Evolutionary conservation across 139 green algal genomes (phyloP).

Genomic region (Desmodesmus armatus): DNA sequence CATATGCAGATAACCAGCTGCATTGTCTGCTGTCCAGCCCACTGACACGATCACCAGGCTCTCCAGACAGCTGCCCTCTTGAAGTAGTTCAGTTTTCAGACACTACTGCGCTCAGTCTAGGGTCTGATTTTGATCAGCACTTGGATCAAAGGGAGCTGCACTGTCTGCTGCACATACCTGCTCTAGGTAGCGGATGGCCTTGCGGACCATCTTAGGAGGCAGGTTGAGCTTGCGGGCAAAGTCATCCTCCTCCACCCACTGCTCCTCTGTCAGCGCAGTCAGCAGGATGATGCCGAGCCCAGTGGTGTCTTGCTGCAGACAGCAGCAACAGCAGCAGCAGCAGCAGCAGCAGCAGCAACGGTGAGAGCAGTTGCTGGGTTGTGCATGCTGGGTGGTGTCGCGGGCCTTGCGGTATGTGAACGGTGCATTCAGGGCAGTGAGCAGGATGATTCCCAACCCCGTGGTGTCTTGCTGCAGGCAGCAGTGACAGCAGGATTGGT

Average conservation of each 20-base stretch:
- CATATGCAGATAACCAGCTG: too few relatives aligned
- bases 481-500: too few relatives aligned
- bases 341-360: slow-evolving; percentile 1
- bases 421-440: slow-evolving; percentile 60
- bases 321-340: neutral
- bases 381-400: too few relatives aligned
- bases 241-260: slow-evolving; percentile 63
- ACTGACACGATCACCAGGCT: too few relatives aligned
- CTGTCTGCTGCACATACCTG: slow-evolving; percentile 22
- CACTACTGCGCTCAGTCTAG: too few relatives aligned
- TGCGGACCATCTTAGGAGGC: slow-evolving; percentile 53
- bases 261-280: slow-evolving; percentile 54
- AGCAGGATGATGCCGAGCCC: slow-evolving; percentile 68
- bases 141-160: too few relatives aligned
- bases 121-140: too few relatives aligned
- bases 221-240: slow-evolving; percentile 54
- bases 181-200: slow-evolving; percentile 56
- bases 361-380: too few relatives aligned
- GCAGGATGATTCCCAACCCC: slow-evolving; percentile 64
- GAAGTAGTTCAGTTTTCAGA: too few relatives aligned
- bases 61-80: too few relatives aligned
- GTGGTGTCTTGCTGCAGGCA: slow-evolving; percentile 47
- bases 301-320: slow-evolving; percentile 46
- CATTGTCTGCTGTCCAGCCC: too few relatives aligned
- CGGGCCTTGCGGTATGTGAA: too few relatives aligned